Conservation (phyloP, 1,284 basidiomycete species). For the Trichosporon ovoides region DNA sequence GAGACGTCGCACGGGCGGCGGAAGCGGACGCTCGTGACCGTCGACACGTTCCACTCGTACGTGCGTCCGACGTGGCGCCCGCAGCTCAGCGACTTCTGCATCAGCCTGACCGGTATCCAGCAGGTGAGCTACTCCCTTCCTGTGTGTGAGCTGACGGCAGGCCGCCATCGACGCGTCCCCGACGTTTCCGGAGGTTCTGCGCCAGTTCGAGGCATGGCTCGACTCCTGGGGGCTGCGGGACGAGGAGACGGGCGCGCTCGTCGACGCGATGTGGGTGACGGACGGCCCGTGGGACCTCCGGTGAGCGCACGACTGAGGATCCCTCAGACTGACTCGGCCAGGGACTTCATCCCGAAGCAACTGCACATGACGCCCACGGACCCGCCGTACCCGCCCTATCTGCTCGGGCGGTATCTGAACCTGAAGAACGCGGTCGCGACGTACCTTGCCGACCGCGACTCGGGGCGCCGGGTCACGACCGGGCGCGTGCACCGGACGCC, state of each 20-base stretch:
- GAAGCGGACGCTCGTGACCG: slow-evolving; percentile 16
- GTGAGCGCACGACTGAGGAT: slow-evolving; percentile 25
- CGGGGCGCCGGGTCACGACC: slow-evolving; percentile 25
- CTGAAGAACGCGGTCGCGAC: slow-evolving; percentile 44
- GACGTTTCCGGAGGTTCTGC: slow-evolving; percentile 65
- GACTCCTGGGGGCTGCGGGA: slow-evolving; percentile 48
- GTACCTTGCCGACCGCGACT: slow-evolving; percentile 24
- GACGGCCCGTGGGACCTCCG: slow-evolving; percentile 51
- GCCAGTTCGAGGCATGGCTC: slow-evolving; percentile 64
- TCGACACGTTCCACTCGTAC: slow-evolving; percentile 74
- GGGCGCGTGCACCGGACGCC: background rate
- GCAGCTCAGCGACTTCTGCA: slow-evolving; percentile 75
- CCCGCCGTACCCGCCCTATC: slow-evolving; percentile 35
- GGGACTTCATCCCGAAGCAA: slow-evolving; percentile 40
- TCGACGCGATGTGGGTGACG: slow-evolving; percentile 52
- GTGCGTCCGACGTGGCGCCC: slow-evolving; percentile 85
- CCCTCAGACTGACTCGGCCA: slow-evolving; percentile 14
- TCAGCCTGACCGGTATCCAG: slow-evolving; percentile 78
- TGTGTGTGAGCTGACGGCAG: slow-evolving; percentile 49
- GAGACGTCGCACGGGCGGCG: background rate
- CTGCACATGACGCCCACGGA: slow-evolving; percentile 44
- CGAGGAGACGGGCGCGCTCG: slow-evolving; percentile 31
- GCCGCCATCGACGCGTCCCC: slow-evolving; percentile 73
- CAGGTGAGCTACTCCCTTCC: slow-evolving; percentile 58
- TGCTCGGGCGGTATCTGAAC: slow-evolving; percentile 45